Evolutionary conservation across 768 basidiomycete genomes (phyloP).

Genomic region (Dentipellis sp.): DNA sequence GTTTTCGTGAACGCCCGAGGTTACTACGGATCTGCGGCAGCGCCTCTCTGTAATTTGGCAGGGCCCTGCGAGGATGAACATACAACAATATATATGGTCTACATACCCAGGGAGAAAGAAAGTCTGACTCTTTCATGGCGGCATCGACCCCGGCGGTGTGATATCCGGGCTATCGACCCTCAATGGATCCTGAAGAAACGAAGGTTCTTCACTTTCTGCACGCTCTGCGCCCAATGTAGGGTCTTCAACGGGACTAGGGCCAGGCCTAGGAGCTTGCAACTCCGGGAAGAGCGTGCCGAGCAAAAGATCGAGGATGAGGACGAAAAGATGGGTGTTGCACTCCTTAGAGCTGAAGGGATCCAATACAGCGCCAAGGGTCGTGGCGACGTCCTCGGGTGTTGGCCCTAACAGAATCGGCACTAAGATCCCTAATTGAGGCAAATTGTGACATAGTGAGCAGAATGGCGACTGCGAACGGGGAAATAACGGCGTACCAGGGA

Average conservation of each 20-base stretch:
- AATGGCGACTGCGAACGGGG: neutral
- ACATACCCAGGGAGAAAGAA: too few species aligned
- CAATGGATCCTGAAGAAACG: too few species aligned
- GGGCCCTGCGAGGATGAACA: too few species aligned
- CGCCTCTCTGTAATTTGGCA: too few species aligned
- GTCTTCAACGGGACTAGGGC: neutral
- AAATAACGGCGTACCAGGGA: constrained; percentile 32
- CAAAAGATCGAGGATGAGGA: constrained; percentile 66
- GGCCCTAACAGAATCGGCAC: constrained; percentile 45
- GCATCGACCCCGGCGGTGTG: neutral
- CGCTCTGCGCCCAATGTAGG: too few species aligned
- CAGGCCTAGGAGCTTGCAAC: constrained; percentile 24
- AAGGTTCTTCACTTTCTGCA: too few species aligned
- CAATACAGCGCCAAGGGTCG: constrained; percentile 43
- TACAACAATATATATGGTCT: too few species aligned
- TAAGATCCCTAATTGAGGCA: constrained; percentile 18
- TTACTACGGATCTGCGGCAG: too few species aligned
- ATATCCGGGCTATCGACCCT: neutral
- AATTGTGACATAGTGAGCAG: constrained; percentile 19
- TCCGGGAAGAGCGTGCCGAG: constrained; percentile 75
- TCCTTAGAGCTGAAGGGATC: constrained; percentile 50
- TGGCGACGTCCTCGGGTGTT: constrained; percentile 25
- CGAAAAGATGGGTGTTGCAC: constrained; percentile 74
- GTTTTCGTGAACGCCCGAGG: too few species aligned
- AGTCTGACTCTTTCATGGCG: neutral